Conservation (phyloP, 768 basidiomycete species). For the Lactifluus subvellereus region DNA sequence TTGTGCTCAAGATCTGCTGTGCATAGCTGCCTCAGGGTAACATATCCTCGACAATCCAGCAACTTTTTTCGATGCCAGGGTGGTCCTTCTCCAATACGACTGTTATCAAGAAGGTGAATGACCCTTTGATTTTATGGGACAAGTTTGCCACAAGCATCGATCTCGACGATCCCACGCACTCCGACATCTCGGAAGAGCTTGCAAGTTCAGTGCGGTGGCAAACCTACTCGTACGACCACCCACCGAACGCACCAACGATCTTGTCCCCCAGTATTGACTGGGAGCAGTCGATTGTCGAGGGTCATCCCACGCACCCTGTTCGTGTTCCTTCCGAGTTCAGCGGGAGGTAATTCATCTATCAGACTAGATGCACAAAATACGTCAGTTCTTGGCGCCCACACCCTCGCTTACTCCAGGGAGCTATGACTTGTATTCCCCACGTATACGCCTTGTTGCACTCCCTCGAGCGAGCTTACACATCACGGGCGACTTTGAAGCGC, state of each 20-base stretch:
- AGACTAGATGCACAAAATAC: conserved; percentile 53
- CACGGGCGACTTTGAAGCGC: conserved; percentile 46
- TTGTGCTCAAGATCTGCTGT: background rate
- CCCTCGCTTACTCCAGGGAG: conserved; percentile 40
- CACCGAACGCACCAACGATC: conserved; percentile 41
- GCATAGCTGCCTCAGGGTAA: background rate
- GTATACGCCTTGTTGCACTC: conserved; percentile 43
- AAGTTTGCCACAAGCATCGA: conserved; percentile 36
- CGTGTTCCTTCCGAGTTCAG: conserved; percentile 10
- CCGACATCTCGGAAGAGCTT: conserved; percentile 45
- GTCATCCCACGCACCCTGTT: conserved; percentile 56
- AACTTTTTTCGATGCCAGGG: background rate
- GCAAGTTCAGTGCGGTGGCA: conserved; percentile 50
- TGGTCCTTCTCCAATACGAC: conserved; percentile 1
- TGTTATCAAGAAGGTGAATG: conserved; percentile 10
- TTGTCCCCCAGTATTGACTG: conserved; percentile 47
- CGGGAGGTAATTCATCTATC: background rate
- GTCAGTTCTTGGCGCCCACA: conserved; percentile 47
- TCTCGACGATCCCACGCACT: conserved; percentile 32
- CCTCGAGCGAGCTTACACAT: conserved; percentile 40
- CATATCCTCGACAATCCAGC: background rate
- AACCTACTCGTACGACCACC: conserved; percentile 46
- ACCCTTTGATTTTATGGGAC: conserved; percentile 41
- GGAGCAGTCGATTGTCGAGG: conserved; percentile 58
- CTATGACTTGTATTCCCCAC: conserved; percentile 46